Percentiles rank a stretch among this genome's conserved stretches.
phyloP scores from a whole-genome alignment of 148 eudicot genomes.

The Rhododendron simsii region DNA sequence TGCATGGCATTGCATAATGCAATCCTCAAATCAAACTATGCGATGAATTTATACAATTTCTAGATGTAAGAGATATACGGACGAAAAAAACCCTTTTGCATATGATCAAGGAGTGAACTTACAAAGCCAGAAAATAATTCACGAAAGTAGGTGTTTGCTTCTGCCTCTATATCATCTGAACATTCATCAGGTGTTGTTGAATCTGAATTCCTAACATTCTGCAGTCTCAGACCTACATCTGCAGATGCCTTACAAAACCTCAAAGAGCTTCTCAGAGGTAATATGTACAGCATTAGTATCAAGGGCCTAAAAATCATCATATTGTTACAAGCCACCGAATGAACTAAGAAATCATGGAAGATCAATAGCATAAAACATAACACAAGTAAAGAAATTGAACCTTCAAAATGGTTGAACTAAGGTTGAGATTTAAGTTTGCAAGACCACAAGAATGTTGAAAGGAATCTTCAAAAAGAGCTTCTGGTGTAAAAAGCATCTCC shows the following conservation, averaged over 20 bases:
- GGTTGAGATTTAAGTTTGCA: background rate
- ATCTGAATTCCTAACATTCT: too few relatives aligned
- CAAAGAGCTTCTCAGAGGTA: background rate
- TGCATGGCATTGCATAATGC: background rate
- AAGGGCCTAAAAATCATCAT: constrained; percentile 2
- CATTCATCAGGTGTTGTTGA: too few relatives aligned
- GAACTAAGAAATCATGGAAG: background rate
- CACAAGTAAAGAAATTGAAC: background rate
- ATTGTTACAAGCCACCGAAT: too few relatives aligned
- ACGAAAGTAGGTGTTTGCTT: too few relatives aligned
- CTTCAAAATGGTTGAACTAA: background rate
- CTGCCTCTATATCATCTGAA: too few relatives aligned
- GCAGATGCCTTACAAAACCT: too few relatives aligned
- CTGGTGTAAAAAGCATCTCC: background rate
- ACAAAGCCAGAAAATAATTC: background rate
- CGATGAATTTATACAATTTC: background rate
- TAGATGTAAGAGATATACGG: background rate
- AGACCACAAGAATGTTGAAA: background rate
- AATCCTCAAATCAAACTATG: background rate
- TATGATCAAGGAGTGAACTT: background rate
- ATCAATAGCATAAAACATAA: background rate
- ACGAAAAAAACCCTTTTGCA: background rate
- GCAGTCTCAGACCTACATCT: too few relatives aligned
- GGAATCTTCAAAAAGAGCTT: background rate
- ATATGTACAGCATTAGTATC: background rate